Evolutionary conservation across 2,329 filamentous ascomycete genomes (phyloP).

Genomic region (Annulohypoxylon truncatum): DNA sequence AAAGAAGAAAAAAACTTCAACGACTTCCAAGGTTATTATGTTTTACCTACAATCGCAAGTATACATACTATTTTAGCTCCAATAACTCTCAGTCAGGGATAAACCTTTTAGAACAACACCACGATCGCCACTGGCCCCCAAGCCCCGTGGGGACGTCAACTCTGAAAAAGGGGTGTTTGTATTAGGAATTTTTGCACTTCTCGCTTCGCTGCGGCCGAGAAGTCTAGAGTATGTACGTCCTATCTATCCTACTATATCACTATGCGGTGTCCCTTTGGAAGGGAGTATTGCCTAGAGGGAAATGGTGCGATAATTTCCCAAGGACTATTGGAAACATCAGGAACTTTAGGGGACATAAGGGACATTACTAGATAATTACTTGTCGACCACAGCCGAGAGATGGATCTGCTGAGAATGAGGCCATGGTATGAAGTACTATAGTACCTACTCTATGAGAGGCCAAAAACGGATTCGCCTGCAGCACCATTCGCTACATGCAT

Average conservation of each 20-base stretch:
- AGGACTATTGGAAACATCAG: constrained; percentile 1
- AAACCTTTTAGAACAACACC: constrained; percentile 20
- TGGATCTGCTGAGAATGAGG: constrained; percentile 29
- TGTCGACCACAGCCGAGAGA: constrained; percentile 28
- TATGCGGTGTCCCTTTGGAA: constrained; percentile 16
- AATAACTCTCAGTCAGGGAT: constrained; percentile 31
- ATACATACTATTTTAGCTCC: constrained; percentile 16
- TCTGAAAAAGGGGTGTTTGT: constrained; percentile 22
- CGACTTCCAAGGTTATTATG: too few species aligned
- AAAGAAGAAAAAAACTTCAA: not conserved
- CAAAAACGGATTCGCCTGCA: constrained; percentile 31
- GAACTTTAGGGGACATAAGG: not conserved
- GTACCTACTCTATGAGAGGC: constrained; percentile 20
- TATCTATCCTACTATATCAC: constrained; percentile 20
- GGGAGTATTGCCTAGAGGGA: constrained; percentile 25
- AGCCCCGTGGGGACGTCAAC: constrained; percentile 18
- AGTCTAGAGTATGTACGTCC: constrained; percentile 7
- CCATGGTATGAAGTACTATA: constrained; percentile 23
- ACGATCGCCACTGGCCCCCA: constrained; percentile 27
- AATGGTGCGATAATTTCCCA: constrained; percentile 28
- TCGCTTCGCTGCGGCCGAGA: constrained; percentile 1
- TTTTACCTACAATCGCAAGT: constrained; percentile 6
- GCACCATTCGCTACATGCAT: constrained; percentile 9
- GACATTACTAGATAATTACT: constrained; percentile 15
- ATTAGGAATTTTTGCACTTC: constrained; percentile 4